A percentile compares a stretch with the other conserved stretches of the same genome.
Evolutionary conservation across 805 yeast genomes (phyloP).

Genomic region (Zygosaccharomyces lentus): DNA sequence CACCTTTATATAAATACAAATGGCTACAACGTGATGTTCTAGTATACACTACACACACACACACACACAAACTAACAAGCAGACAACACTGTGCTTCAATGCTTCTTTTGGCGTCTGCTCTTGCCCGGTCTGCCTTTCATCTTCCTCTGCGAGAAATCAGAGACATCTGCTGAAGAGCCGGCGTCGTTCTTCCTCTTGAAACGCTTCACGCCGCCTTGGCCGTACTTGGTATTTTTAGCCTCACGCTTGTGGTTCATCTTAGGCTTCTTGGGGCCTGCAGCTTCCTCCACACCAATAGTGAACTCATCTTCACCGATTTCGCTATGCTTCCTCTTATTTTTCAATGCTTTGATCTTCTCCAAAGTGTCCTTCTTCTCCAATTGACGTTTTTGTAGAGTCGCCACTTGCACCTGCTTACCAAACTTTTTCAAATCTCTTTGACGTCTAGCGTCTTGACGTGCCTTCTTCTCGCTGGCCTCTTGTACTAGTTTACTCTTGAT

Average conservation of each 20-base stretch:
- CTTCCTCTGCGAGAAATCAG: constrained; percentile 50
- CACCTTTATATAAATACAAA: not conserved
- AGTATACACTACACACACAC: constrained; percentile 1
- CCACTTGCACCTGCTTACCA: constrained; percentile 95
- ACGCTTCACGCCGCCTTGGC: constrained; percentile 75
- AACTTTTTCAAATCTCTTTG: constrained; percentile 94
- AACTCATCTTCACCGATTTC: constrained; percentile 57
- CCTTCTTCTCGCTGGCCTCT: constrained; percentile 81
- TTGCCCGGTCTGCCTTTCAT: constrained; percentile 57
- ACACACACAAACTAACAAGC: not conserved
- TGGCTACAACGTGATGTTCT: constrained; percentile 6
- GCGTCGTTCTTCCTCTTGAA: constrained; percentile 70
- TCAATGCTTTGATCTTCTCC: constrained; percentile 85
- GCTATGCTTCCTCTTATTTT: constrained; percentile 77
- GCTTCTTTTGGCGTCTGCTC: constrained; percentile 43
- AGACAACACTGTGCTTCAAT: constrained; percentile 10
- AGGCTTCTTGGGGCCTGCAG: constrained; percentile 43
- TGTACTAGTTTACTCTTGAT: constrained; percentile 73
- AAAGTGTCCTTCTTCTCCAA: constrained; percentile 86
- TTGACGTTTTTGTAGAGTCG: constrained; percentile 88
- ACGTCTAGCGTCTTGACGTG: constrained; percentile 86
- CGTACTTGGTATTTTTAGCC: constrained; percentile 71
- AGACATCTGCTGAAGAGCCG: constrained; percentile 62
- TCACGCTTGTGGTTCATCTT: constrained; percentile 61
- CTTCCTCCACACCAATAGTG: constrained; percentile 88